A percentile compares a stretch with the other conserved stretches of the same genome.
Evolutionary conservation across 805 yeast genomes (phyloP).

Genomic region (Kazachstania bromeliacearum): DNA sequence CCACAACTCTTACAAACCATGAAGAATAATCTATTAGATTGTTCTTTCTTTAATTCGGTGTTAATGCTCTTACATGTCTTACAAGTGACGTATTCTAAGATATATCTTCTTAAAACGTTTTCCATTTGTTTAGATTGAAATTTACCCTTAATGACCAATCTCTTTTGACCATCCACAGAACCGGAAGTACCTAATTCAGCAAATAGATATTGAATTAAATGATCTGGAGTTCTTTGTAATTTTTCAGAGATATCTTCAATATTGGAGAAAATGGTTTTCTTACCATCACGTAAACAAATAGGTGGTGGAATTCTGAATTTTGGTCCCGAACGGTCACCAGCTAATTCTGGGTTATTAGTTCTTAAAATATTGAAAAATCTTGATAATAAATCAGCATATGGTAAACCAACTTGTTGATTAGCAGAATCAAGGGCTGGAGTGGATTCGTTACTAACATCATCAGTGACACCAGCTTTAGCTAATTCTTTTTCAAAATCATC

Average conservation of each 20-base stretch:
- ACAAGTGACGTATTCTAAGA: slow-evolving; percentile 95
- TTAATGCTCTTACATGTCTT: slow-evolving; percentile 97
- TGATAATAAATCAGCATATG: slow-evolving; percentile 67
- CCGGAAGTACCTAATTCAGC: slow-evolving; percentile 99
- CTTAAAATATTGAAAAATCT: slow-evolving; percentile 82
- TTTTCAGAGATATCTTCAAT: slow-evolving; percentile 91
- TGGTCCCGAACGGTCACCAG: slow-evolving; percentile 88
- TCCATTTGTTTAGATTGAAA: slow-evolving; percentile 97
- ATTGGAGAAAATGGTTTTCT: slow-evolving; percentile 92
- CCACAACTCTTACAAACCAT: slow-evolving; percentile 98
- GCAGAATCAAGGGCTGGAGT: slow-evolving; percentile 27
- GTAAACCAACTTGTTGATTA: slow-evolving; percentile 46
- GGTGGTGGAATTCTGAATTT: slow-evolving; percentile 98
- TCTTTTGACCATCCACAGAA: slow-evolving; percentile 94
- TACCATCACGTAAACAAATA: slow-evolving; percentile 93
- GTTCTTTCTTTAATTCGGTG: slow-evolving; percentile 91
- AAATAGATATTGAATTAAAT: slow-evolving; percentile 89
- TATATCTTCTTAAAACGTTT: slow-evolving; percentile 90
- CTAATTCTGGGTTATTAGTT: slow-evolving; percentile 94
- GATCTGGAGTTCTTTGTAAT: slow-evolving; percentile 94
- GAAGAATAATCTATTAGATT: slow-evolving; percentile 92
- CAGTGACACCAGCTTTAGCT: slow-evolving; percentile 81
- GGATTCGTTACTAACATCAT: slow-evolving; percentile 28
- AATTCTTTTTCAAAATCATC: slow-evolving; percentile 83
- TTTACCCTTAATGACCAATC: slow-evolving; percentile 95